Percentiles rank a stretch among this genome's conserved stretches.
These are phyloP conservation scores for Barnettozyma californica DNA, from an alignment of 805 yeast species.

Conservation along the genomic window DNA sequence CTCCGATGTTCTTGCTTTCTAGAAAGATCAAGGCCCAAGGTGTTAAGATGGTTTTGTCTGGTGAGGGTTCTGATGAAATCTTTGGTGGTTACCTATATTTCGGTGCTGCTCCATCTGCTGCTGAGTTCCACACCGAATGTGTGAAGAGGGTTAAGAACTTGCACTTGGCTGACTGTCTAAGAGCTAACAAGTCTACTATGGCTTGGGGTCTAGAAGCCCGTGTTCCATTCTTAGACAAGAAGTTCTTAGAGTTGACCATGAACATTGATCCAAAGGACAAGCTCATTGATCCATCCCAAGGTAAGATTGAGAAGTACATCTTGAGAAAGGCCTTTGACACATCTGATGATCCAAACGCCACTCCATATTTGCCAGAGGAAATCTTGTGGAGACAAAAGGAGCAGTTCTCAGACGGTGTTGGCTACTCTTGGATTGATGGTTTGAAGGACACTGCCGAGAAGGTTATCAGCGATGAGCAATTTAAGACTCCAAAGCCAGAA, in stretches of 20 bases:
- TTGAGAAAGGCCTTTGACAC: constrained; percentile 98
- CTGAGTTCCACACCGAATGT: constrained; percentile 93
- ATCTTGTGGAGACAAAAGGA: constrained; percentile 99
- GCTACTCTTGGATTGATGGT: constrained; percentile 98
- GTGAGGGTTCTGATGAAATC: constrained; percentile 99
- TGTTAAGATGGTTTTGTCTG: constrained; percentile 97
- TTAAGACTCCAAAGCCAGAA: constrained; percentile 84
- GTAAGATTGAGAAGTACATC: constrained; percentile 89
- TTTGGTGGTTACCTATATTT: constrained; percentile 98
- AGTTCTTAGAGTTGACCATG: constrained; percentile 88
- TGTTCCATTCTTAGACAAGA: constrained; percentile 96
- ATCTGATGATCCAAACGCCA: constrained; percentile 64
- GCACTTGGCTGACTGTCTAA: constrained; percentile 93
- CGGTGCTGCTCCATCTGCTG: constrained; percentile 91
- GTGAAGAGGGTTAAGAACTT: constrained; percentile 95
- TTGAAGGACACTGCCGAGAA: constrained; percentile 92
- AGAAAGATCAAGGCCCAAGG: constrained; percentile 99
- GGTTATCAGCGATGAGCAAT: constrained; percentile 82
- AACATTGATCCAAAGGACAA: constrained; percentile 92
- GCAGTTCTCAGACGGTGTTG: constrained; percentile 99
- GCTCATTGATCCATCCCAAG: constrained; percentile 65
- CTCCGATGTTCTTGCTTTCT: constrained; percentile 95
- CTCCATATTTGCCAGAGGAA: constrained; percentile 93
- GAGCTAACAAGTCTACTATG: constrained; percentile 99
- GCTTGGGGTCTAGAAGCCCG: constrained; percentile 99